Base-by-base conservation (phyloP, 108 stramenopile species). In the Cylindrotheca closterium region DNA sequence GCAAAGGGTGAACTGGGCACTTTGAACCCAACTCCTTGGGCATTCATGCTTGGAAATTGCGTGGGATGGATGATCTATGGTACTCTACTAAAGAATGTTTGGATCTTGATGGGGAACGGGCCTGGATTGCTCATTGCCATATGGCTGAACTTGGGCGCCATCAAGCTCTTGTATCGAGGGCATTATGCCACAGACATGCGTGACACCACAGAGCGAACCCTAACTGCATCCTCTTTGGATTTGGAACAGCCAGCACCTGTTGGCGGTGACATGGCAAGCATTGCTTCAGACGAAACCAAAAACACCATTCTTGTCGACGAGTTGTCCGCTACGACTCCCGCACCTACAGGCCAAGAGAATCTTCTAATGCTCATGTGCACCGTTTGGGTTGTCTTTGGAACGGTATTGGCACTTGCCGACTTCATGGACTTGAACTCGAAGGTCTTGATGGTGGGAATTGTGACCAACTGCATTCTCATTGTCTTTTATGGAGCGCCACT, bases 401-500 rank as follows among this genome's bases (percentile, higher is more conserved):
- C 79, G 25, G 28, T 73, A 12, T 37, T 68, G 25, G 67, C 48
- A 3, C 58, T 68, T 49, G 12, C 47, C 8, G 10, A 29, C 7
- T 25, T 42, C 0, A 56, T 72, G 50, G 33, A 32, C 1, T 37
- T 52, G 0, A 50, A 18, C 49, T 77, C 73, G 25, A 65, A 67
- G 47, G 68, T 83, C 67, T 46, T 74, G 15, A 61, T 92, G 12
- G 77, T 93, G 46, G 92, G 88, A 12, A 45, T 74, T 34, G 37
- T 69, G 2, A 85, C 84, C 26, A 93, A 93, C 70, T 55, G 81
- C 53, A 89, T 86, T 70, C 60, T 87, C 4, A 63, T 89, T 32
- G 84, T 93, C 52, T 93, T 93, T 52, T 93, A 89, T 55, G 92
- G 88, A 2, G 92, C 92, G 3, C 92, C 92, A 18, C 71, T 93